Base-by-base conservation (phyloP, 164 flowering plant species). In the Nymphaea colorata region DNA sequence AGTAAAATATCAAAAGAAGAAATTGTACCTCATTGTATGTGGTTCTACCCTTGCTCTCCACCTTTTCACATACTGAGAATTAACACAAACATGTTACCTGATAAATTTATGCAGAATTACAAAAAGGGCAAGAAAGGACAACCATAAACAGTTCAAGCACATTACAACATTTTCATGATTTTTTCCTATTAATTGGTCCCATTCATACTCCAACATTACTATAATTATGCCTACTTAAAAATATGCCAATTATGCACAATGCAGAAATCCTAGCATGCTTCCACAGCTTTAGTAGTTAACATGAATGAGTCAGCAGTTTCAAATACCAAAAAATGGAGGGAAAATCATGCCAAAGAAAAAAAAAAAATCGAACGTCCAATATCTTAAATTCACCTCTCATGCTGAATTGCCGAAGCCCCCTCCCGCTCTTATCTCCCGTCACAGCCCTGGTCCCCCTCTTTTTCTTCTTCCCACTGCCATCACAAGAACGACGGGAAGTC, bases 341-440 rank as follows among this genome's bases (percentile, higher is more conserved):
- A 25, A 25, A 25, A 25, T 25, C 36, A 25, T 25, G 36, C 44
- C 7, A 53, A 42, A 18, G 6, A 60, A 15, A 57, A 43, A 64
- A 47, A 7, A 44, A 59, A 5, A 17, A 64, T 25, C 68, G 53
- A 11, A 25, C 17, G 42, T 12, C 17, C 51, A 64, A 51, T 41
- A 7, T 25, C 7, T 67, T n/a, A 3, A 12, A 61, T 41, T 43
- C 64, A 93, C 98, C 97, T 90, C 84, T 91, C 96, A 89, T 87
- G 83, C 98, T 93, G 74, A 93, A 91, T 74, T 91, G 97, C 7
- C 98, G 90, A 41, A 93, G 90, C 68, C 98, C 98, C 76, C 94
- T 80, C 59, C 97, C 94, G 76, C 81, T 85, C 80, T 93, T 93
- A 77, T 93, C 55, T 2, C 12, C 55, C 4, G 55, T 12, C 61